These are phyloP conservation scores for Adansonia gregorii DNA, from an alignment of 441 rosid species.

Conservation along the genomic window DNA sequence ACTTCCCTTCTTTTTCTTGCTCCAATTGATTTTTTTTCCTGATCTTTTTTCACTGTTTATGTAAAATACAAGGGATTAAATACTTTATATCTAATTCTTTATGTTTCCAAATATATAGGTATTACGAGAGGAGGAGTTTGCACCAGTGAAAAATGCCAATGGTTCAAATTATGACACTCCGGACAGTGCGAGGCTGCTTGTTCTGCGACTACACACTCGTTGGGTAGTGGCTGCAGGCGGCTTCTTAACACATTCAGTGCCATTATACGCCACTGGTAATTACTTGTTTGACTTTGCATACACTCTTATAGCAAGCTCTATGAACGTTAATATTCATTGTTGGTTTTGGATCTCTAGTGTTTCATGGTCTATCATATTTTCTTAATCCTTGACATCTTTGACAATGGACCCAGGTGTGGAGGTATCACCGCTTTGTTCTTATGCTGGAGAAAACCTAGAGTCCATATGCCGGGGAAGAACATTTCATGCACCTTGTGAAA, in stretches of 20 bases:
- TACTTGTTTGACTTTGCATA: slow-evolving; percentile 4
- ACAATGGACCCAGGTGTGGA: background rate
- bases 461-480: slow-evolving; percentile 95
- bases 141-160: slow-evolving; percentile 94
- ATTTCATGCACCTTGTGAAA: slow-evolving; percentile 96
- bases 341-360: background rate
- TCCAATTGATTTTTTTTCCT: background rate
- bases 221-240: slow-evolving; percentile 99
- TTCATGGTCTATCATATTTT: background rate
- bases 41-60: background rate
- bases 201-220: slow-evolving; percentile 84
- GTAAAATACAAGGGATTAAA: background rate
- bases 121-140: slow-evolving; percentile 94
- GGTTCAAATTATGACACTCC: slow-evolving; percentile 95
- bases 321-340: background rate
- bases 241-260: slow-evolving; percentile 94
- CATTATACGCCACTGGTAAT: slow-evolving; percentile 90
- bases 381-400: background rate
- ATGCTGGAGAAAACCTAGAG: slow-evolving; percentile 90
- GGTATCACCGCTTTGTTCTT: slow-evolving; percentile 86
- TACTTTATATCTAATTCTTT: background rate
- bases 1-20: slow-evolving; percentile 6
- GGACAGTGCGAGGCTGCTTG: slow-evolving; percentile 84
- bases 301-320: background rate
- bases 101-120: slow-evolving; percentile 49